These are phyloP conservation scores for Blastobotrys raffinosifermentans DNA, from an alignment of 1,139 yeast species.

Conservation along the genomic window DNA sequence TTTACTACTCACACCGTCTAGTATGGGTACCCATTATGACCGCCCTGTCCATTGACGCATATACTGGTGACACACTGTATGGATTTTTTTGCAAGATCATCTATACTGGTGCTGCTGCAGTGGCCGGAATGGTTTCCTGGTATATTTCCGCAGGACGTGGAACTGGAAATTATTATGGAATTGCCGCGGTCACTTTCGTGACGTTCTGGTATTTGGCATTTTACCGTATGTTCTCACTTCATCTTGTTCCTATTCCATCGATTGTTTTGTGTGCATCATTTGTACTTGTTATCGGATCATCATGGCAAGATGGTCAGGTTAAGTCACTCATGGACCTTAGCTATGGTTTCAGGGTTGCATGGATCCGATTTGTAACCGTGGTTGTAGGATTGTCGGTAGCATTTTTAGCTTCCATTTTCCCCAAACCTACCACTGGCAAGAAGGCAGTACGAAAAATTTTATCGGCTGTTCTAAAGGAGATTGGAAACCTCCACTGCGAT, in stretches of 20 bases:
- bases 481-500: constrained; percentile 27
- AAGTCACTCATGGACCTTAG: constrained; percentile 18
- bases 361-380: constrained; percentile 34
- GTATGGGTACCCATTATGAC: constrained; percentile 34
- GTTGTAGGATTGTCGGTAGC: constrained; percentile 30
- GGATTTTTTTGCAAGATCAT: constrained; percentile 25
- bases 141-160: constrained; percentile 32
- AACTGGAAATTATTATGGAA: constrained; percentile 30
- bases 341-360: constrained; percentile 31
- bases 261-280: constrained; percentile 30
- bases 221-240: constrained; percentile 30
- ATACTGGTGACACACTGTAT: constrained; percentile 33
- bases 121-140: constrained; percentile 33
- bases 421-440: constrained; percentile 28
- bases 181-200: constrained; percentile 29
- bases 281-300: constrained; percentile 29
- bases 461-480: constrained; percentile 19
- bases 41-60: constrained; percentile 26
- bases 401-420: constrained; percentile 29
- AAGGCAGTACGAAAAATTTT: constrained; percentile 23
- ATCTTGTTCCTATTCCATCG: constrained; percentile 28
- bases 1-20: constrained; percentile 27
- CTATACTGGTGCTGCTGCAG: constrained; percentile 29
- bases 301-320: constrained; percentile 26
- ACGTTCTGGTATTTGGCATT: constrained; percentile 23